A percentile compares a stretch with the other conserved stretches of the same genome.
Evolutionary conservation across 176 grass and related monocot species (phyloP).

Genomic region (Echinochloa phyllopogon): DNA sequence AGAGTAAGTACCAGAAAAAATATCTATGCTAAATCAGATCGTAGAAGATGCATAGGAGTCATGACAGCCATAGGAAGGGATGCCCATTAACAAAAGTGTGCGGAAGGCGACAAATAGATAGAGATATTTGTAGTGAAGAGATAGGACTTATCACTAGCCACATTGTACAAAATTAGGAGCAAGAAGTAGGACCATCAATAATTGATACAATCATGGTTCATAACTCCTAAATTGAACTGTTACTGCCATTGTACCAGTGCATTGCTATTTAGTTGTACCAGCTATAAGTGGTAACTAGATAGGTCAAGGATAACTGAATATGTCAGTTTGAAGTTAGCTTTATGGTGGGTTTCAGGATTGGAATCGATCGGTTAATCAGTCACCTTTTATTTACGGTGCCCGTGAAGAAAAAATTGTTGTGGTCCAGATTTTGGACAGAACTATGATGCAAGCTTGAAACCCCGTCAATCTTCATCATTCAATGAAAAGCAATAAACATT

Average conservation of each 20-base stretch:
- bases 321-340: neutral
- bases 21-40: slow-evolving; percentile 33
- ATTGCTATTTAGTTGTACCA: neutral
- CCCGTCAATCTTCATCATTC: neutral
- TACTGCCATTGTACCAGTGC: neutral
- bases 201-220: slow-evolving; percentile 26
- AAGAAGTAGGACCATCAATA: slow-evolving; percentile 42
- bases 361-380: neutral
- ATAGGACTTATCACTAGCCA: slow-evolving; percentile 15
- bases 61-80: slow-evolving; percentile 3
- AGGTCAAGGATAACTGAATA: neutral
- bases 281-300: neutral
- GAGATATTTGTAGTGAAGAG: slow-evolving; percentile 33
- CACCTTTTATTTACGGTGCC: neutral
- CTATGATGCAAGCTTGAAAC: neutral
- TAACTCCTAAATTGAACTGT: neutral
- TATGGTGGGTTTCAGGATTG: neutral
- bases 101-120: neutral
- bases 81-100: slow-evolving; percentile 7
- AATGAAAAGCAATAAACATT: neutral
- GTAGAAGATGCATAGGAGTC: neutral
- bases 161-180: slow-evolving; percentile 16
- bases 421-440: neutral
- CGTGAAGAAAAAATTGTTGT: neutral
- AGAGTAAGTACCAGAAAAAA: neutral